Evolutionary conservation across 768 basidiomycete species (phyloP), one percentile per base, ranked within the genome.

Genomic region (Lactifluus subvellereus): DNA sequence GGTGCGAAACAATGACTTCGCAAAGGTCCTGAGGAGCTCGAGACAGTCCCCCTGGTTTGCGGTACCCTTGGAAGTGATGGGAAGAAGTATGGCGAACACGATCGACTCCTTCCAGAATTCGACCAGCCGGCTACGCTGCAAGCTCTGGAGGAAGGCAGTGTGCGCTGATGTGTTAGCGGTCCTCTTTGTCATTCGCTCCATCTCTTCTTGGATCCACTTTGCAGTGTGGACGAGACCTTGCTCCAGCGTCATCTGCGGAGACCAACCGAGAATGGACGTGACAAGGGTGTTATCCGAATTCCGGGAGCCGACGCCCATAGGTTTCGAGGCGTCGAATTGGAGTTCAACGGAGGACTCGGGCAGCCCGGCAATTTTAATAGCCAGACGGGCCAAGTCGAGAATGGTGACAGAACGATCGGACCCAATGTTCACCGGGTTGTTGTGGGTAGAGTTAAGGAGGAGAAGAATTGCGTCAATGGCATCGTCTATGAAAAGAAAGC

Each of bases 71-170:
- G 84, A 85, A 0, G 84, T 85, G 66, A 86, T 77, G 2, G 84
- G 84, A 8, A 86, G 77, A 3, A 85, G 74, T 47, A 85, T 74
- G 1, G 79, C 84, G 66, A 84, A 82, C 6, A 71, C 76, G 56
- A 75, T 72, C 2, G 69, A 70, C 27, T 72, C 69, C 0, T 69
- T 60, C 6, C 69, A 65, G 8, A 84, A 72, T 50, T 77, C 59
- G 32, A 83, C 62, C 9, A 82, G 51, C 49, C 74, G 63, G 65
- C 82, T 83, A 42, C 43, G 50, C 18, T 70, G 69, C 47, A 77
- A 68, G 10, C 20, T 61, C 20, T 65, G 57, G 42, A 79, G 64
- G 42, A 64, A 49, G 2, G 65, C 38, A 7, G 14, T 18, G 18
- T 70, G 68, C 37, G 63, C 66, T 5, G 43, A n/a, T 4, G 40